Conservation (phyloP, 2,329 filamentous ascomycete genomes). For the Metarhizium anisopliae region DNA sequence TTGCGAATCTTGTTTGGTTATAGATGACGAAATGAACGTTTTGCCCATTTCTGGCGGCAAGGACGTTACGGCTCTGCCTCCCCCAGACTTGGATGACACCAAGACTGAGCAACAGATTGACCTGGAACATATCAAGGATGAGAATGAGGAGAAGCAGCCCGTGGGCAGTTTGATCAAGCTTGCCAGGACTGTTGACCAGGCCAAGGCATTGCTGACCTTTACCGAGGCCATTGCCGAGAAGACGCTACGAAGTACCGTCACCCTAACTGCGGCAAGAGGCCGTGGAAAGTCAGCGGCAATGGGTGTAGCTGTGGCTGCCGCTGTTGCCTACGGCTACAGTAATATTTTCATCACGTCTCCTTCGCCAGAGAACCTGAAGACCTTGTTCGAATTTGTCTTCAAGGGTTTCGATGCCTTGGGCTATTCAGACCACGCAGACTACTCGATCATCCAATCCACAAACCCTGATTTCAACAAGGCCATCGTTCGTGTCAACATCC, state of each 20-base stretch:
- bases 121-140: constrained; percentile 79
- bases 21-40: constrained; percentile 96
- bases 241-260: constrained; percentile 86
- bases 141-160: constrained; percentile 74
- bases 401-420: constrained; percentile 93
- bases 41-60: constrained; percentile 94
- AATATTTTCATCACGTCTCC: constrained; percentile 99
- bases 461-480: constrained; percentile 99
- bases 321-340: constrained; percentile 92
- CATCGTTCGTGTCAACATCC: constrained; percentile 92
- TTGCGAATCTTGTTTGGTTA: constrained; percentile 88
- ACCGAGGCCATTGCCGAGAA: constrained; percentile 96
- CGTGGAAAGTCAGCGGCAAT: constrained; percentile 95
- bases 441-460: constrained; percentile 95
- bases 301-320: constrained; percentile 87
- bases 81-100: constrained; percentile 64
- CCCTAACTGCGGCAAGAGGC: constrained; percentile 86
- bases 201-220: constrained; percentile 92
- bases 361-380: constrained; percentile 97
- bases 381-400: constrained; percentile 95
- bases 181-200: constrained; percentile 87
- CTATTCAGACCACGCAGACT: constrained; percentile 92
- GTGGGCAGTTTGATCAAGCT: constrained; percentile 77
- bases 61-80: constrained; percentile 73
- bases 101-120: constrained; percentile 65